These are phyloP conservation scores for Podaxis pistillaris DNA, from an alignment of 768 basidiomycete species.

Conservation along the genomic window DNA sequence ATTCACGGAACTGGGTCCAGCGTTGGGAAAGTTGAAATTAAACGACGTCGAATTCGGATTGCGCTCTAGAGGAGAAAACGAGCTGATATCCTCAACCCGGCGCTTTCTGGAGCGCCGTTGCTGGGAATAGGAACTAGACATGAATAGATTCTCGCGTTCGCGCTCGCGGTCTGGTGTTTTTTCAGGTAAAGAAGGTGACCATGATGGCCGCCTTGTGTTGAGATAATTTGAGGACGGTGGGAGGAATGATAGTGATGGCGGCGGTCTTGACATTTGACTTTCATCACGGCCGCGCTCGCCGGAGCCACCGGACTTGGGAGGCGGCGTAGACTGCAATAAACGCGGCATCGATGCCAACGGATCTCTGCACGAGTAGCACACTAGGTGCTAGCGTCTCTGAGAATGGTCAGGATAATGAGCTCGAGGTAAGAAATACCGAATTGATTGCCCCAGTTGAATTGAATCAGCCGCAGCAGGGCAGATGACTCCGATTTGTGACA, in stretches of 20 bases:
- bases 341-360: background rate
- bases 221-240: constrained; percentile 11
- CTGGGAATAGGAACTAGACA: constrained; percentile 16
- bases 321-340: background rate
- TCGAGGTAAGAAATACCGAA: too few species aligned
- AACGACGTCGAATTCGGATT: constrained; percentile 1
- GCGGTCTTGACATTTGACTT: background rate
- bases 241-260: constrained; percentile 1
- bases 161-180: constrained; percentile 15
- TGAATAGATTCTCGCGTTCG: constrained; percentile 9
- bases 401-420: too few species aligned
- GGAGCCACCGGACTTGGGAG: background rate
- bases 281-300: background rate
- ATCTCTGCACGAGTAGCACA: too few species aligned
- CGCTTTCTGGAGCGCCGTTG: constrained; percentile 20
- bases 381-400: too few species aligned
- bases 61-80: constrained; percentile 10
- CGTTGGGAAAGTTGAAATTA: constrained; percentile 10
- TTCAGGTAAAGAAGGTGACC: constrained; percentile 25
- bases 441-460: too few species aligned
- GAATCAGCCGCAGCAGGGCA: too few species aligned
- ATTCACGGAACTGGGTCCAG: background rate
- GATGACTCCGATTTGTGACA: too few species aligned
- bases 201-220: constrained; percentile 23
- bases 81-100: constrained; percentile 11